Percentiles rank a stretch among this genome's conserved stretches.
phyloP scores from a whole-genome alignment of 352 stramenopile species.

The Pythium graminicola region DNA sequence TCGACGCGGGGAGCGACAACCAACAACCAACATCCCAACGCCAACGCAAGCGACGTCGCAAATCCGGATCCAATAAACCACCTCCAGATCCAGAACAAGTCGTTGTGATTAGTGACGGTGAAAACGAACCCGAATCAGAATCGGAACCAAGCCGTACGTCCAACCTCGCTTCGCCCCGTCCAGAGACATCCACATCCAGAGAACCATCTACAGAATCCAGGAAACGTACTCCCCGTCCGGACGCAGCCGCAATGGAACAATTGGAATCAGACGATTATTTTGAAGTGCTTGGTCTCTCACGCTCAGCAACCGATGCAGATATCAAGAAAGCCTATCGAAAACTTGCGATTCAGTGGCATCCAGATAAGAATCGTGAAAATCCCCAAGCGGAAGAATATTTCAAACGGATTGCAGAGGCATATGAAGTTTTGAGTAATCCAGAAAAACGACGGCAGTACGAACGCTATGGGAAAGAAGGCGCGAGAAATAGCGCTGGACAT shows the following conservation, averaged over 20 bases:
- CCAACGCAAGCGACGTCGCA: background rate
- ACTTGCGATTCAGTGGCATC: constrained; percentile 82
- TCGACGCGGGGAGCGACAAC: background rate
- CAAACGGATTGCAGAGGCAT: constrained; percentile 88
- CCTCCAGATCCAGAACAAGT: constrained; percentile 11
- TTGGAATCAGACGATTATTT: constrained; percentile 80
- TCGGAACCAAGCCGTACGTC: too few relatives aligned
- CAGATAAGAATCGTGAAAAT: constrained; percentile 18
- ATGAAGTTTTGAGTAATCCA: constrained; percentile 89
- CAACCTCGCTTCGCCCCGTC: background rate
- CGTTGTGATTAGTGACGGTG: constrained; percentile 15
- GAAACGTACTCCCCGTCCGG: background rate
- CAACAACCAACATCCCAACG: background rate
- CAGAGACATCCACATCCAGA: background rate
- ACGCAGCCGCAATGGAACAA: constrained; percentile 24
- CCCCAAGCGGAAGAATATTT: constrained; percentile 47
- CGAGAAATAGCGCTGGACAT: background rate
- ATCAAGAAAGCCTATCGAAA: constrained; percentile 92
- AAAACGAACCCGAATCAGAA: background rate
- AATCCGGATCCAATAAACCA: constrained; percentile 2
- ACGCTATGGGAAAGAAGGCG: constrained; percentile 81
- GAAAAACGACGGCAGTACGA: constrained; percentile 81
- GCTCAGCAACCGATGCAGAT: constrained; percentile 65
- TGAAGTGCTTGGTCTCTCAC: constrained; percentile 69
- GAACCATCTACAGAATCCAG: background rate